Evolutionary conservation across 2,329 filamentous ascomycete species (phyloP).

Genomic region (Claviceps spartinae): DNA sequence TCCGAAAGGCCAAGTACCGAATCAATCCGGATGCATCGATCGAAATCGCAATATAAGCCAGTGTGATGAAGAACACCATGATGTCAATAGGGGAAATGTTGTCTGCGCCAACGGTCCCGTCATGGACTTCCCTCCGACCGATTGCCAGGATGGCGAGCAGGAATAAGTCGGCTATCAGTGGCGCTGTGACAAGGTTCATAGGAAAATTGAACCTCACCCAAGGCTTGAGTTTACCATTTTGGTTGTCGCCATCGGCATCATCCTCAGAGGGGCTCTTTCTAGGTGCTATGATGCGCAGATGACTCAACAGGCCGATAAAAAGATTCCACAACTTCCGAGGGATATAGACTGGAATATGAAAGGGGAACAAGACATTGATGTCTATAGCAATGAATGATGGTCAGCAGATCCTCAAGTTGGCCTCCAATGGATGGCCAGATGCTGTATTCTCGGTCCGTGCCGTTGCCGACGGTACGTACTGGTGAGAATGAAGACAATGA

Average conservation of each 20-base stretch:
- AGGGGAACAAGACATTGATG: conserved; percentile 55
- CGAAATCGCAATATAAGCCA: conserved; percentile 66
- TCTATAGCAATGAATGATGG: conserved; percentile 29
- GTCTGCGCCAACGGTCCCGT: conserved; percentile 51
- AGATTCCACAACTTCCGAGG: conserved; percentile 36
- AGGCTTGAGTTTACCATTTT: conserved; percentile 16
- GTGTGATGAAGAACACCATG: conserved; percentile 59
- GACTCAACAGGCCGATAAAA: conserved; percentile 22
- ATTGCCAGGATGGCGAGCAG: conserved; percentile 57
- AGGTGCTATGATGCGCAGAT: conserved; percentile 38
- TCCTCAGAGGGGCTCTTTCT: conserved; percentile 15
- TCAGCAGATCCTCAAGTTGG: neutral
- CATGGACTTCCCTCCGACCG: conserved; percentile 51
- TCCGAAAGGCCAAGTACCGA: conserved; percentile 55
- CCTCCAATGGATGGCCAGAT: neutral
- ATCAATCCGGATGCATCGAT: conserved; percentile 65
- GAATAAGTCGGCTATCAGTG: conserved; percentile 57
- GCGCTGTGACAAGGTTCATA: conserved; percentile 58
- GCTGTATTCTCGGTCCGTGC: neutral
- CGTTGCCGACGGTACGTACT: conserved; percentile 38
- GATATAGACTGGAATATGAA: conserved; percentile 47
- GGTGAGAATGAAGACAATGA: conserved; percentile 54
- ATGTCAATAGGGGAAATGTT: conserved; percentile 58
- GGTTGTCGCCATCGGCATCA: conserved; percentile 11
- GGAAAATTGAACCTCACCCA: conserved; percentile 44